A percentile compares a stretch with the other conserved stretches of the same genome.
phyloP scores from a whole-genome alignment of 2,329 filamentous ascomycete species.

The Penicillium rolfsii region DNA sequence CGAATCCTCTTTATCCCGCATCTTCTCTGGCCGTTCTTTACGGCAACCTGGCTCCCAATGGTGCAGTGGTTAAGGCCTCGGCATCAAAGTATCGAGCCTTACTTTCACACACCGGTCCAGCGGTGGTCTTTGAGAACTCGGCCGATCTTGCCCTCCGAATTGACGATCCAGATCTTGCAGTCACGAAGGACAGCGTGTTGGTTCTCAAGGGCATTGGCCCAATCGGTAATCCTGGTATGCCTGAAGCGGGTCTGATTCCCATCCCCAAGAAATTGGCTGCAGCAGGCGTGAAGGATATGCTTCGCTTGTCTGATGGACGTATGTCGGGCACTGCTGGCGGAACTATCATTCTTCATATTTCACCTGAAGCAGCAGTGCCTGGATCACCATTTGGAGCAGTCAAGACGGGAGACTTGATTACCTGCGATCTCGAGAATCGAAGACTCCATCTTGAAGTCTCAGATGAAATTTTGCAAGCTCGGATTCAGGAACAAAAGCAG shows the following conservation, averaged over 20 bases:
- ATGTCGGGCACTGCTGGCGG: constrained; percentile 61
- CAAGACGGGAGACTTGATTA: constrained; percentile 53
- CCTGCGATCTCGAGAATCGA: constrained; percentile 50
- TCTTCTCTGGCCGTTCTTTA: constrained; percentile 52
- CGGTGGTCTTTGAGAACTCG: constrained; percentile 55
- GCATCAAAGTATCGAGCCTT: constrained; percentile 54
- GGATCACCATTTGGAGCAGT: constrained; percentile 55
- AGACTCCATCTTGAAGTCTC: constrained; percentile 47
- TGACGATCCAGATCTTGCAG: constrained; percentile 50
- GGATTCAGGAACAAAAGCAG: constrained; percentile 41
- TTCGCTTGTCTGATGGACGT: constrained; percentile 57
- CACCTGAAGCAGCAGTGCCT: constrained; percentile 54
- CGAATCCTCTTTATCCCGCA: constrained; percentile 49
- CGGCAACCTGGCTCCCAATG: constrained; percentile 55
- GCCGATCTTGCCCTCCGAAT: constrained; percentile 52
- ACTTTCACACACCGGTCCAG: constrained; percentile 50
- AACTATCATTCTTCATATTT: constrained; percentile 58
- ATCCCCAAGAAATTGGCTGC: constrained; percentile 54
- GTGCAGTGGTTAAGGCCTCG: constrained; percentile 56
- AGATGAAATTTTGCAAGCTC: constrained; percentile 46
- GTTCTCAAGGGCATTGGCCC: constrained; percentile 56
- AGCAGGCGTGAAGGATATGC: constrained; percentile 56
- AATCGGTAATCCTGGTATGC: constrained; percentile 58
- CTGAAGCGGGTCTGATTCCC: constrained; percentile 56
- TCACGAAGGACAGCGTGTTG: constrained; percentile 51